A percentile compares a stretch with the other conserved stretches of the same genome.
phyloP scores from a whole-genome alignment of 768 basidiomycete genomes.

The Kwoniella bestiolae region DNA sequence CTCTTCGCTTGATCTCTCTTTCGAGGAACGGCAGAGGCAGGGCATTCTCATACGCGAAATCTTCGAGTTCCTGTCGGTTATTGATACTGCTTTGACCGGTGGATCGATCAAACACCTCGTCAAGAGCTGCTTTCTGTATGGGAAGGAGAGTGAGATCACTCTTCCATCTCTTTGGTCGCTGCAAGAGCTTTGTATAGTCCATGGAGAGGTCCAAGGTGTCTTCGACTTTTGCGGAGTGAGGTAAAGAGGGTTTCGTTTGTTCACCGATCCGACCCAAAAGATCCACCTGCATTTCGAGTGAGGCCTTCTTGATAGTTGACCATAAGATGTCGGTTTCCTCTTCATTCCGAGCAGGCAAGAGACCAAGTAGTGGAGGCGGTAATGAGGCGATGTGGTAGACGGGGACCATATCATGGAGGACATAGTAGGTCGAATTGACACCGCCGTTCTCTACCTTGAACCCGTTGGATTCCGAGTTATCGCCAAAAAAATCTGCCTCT shows the following conservation, averaged over 20 bases:
- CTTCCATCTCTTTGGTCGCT: conserved; percentile 25
- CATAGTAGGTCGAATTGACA: conserved; percentile 61
- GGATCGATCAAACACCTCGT: conserved; percentile 22
- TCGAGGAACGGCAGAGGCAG: conserved; percentile 28
- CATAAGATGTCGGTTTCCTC: conserved; percentile 32
- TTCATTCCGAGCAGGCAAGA: conserved; percentile 59
- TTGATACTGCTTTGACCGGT: conserved; percentile 24
- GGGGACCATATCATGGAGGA: conserved; percentile 65
- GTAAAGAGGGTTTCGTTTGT: conserved; percentile 13
- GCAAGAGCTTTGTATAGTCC: conserved; percentile 15
- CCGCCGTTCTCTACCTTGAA: conserved; percentile 24
- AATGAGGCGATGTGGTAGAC: conserved; percentile 67
- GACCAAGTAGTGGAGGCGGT: conserved; percentile 65
- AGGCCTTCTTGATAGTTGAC: conserved; percentile 26
- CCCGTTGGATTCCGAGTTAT: conserved; percentile 42
- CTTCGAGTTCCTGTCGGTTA: conserved; percentile 26
- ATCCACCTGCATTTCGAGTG: conserved; percentile 16
- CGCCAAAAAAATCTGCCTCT: conserved; percentile 59
- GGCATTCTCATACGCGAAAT: conserved; percentile 34
- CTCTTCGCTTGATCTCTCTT: conserved; percentile 14
- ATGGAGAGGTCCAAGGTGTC: conserved; percentile 6
- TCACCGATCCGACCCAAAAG: conserved; percentile 3
- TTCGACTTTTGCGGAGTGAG: conserved; percentile 1
- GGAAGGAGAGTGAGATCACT: conserved; percentile 20
- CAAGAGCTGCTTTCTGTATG: conserved; percentile 33